Base-by-base conservation (phyloP, 352 stramenopile species). In the Globisporangium cederbergense region DNA sequence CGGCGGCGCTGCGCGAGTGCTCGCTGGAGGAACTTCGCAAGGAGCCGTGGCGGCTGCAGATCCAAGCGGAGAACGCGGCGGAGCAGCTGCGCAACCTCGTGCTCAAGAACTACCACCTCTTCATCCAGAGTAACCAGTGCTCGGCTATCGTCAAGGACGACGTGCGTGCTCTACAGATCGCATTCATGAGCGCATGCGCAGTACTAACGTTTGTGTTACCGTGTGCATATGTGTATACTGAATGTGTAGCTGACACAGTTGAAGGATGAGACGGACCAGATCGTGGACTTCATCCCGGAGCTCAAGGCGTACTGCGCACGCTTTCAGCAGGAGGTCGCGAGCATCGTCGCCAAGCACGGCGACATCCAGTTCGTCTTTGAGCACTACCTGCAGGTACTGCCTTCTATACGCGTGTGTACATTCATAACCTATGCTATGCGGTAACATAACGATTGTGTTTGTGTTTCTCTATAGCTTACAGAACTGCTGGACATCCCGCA, bases 401-500 rank as follows among this genome's bases (percentile, higher is more conserved):
- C 25, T 28, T 28, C 25, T 28, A 28, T 28, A 28, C 25, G 2
- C 25, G 25, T 28, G 25, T 28, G 1, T 28, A 28, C 25, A 28
- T 28, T 28, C 25, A 1, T 28, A 28, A 2, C 25, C 25, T 28
- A 28, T 28, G 25, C 25, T 28, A 28, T 28, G 25, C 25, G 25
- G 25, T 16, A 42, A 25, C 50, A 14, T 18, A 38, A 22, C 0
- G 6, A 38, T 8, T 55, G 6, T 56, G 14, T 42, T 4, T 13
- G 6, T 25, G 13, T 25, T 34, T 2, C 6, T 4, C 5, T 28
- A 8, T 60, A 98, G 86, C 71, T 99, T 38, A 89, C 98, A n/a
- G 96, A 99, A 73, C 75, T 99, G 22, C 78, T 99, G 57, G 96
- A 99, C 80, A 93, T 99, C 34, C 97, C 97, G 8, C 97, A 98